Evolutionary conservation across 176 grass and related monocot species (phyloP).

Genomic region (Musa troglodytarum): DNA sequence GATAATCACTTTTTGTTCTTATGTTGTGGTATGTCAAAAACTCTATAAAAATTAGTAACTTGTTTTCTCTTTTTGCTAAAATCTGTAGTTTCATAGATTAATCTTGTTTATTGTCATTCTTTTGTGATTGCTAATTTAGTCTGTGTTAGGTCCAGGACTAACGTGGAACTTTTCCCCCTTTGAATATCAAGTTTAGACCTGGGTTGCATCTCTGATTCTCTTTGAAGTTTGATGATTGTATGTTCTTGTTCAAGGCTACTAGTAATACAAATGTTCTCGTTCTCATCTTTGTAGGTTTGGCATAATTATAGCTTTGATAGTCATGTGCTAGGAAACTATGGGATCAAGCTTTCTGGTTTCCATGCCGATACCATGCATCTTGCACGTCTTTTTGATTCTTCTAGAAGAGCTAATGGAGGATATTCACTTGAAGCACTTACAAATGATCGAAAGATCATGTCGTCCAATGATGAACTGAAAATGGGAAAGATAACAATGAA

Average conservation of each 20-base stretch:
- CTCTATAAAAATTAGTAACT: too few relatives aligned
- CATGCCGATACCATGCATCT: slow-evolving; percentile 99
- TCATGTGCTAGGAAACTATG: slow-evolving; percentile 82
- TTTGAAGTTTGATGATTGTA: neutral
- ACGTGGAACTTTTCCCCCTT: neutral
- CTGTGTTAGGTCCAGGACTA: too few relatives aligned
- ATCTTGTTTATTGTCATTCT: too few relatives aligned
- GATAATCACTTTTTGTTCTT: too few relatives aligned
- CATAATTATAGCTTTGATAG: slow-evolving; percentile 99
- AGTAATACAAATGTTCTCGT: neutral
- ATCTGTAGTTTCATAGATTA: too few relatives aligned
- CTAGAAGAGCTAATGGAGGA: slow-evolving; percentile 64
- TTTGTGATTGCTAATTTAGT: too few relatives aligned
- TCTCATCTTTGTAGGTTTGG: slow-evolving; percentile 67
- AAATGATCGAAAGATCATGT: slow-evolving; percentile 68
- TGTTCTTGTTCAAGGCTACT: neutral
- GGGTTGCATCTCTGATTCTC: too few relatives aligned
- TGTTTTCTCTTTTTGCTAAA: too few relatives aligned
- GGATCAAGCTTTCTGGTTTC: slow-evolving; percentile 85
- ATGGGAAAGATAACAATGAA: slow-evolving; percentile 87
- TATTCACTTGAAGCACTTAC: slow-evolving; percentile 98
- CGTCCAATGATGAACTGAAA: slow-evolving; percentile 38
- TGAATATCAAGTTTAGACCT: neutral
- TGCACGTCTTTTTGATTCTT: slow-evolving; percentile 83
- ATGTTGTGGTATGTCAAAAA: too few relatives aligned